phyloP scores from a whole-genome alignment of 1,284 basidiomycete genomes.

The Ustilago hordei region DNA sequence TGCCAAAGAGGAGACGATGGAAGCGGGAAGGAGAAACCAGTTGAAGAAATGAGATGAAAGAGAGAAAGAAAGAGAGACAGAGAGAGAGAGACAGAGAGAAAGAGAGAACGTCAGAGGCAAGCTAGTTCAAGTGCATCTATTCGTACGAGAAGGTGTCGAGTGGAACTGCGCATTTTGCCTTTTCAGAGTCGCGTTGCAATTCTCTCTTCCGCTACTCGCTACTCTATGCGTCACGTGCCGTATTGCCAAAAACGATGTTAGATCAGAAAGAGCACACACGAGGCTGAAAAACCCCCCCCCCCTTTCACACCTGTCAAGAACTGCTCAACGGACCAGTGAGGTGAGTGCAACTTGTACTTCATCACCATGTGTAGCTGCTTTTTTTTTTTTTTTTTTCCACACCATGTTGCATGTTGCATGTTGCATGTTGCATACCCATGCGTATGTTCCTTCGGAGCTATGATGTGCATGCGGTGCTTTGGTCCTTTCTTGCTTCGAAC shows the following conservation, averaged over 20 bases:
- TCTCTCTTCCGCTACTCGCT: background rate
- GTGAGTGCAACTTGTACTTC: background rate
- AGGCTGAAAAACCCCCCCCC: no score
- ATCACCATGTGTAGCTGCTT: background rate
- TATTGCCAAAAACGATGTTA: background rate
- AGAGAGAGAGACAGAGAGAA: no score
- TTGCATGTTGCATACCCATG: background rate
- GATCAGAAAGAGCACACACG: background rate
- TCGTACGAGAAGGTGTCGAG: background rate
- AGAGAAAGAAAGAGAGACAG: no score
- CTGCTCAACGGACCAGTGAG: background rate
- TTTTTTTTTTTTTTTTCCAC: background rate
- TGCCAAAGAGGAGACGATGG: no score
- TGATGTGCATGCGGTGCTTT: background rate
- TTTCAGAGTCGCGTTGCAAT: background rate
- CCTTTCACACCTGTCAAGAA: background rate
- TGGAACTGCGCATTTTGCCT: background rate
- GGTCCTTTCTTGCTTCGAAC: background rate
- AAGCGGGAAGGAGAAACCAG: no score
- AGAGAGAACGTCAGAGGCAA: no score
- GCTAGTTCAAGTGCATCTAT: no score
- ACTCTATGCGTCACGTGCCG: constrained; percentile 35
- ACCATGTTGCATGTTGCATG: background rate
- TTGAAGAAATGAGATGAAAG: no score
- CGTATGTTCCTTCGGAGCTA: background rate